Evolutionary conservation across 345 rosid genomes (phyloP), one percentile per base, ranked within the genome.

Genomic region (Eucalyptus leucophloia): DNA sequence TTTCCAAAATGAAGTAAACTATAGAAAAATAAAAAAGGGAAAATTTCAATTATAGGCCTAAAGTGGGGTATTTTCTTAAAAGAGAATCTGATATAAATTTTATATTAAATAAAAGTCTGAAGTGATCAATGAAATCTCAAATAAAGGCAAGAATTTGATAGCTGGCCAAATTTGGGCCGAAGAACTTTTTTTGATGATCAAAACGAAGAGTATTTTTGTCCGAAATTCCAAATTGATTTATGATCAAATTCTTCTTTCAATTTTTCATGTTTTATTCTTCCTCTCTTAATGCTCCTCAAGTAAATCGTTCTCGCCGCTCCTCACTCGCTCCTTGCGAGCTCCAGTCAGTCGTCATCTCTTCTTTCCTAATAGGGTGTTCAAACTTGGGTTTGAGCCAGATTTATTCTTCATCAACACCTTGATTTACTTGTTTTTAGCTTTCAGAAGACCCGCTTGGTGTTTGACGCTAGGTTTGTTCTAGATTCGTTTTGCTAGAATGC

Each of bases 401-500:
- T 86, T 87, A 83, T 90, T 88, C 62, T 88, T 90, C 49, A 90
- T 81, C 90, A 91, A 92, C 51, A 86, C 89, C 7, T 90, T 90
- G 65, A 69, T 91, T 91, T 92, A 45, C 47, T 32, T 88, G 50
- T 89, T 91, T 83, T 91, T 88, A 49, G 89, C 28, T 83, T 91
- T 86, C 18, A 62, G 88, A 88, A 90, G 86, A 62, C 86, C 12
- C 53, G 87, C 28, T 32, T 21, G 50, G 82, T 88, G 91, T 91
- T 92, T 53, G 91, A 92, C 86, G 49, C 40, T 24, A 89, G 91
- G 42, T 88, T 8, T 86, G 89, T 60, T 89, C 51, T 87, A 83
- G 92, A 92, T 89, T 87, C 53, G 23, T 89, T 91, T 50, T 88
- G 91, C 90, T 90, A 88, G 90, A 91, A 90, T 88, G 86, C 92